These are phyloP conservation scores for Sphagnum magellanicum DNA, from an alignment of 228 moss, liverwort and hornwort species.

Conservation along the genomic window DNA sequence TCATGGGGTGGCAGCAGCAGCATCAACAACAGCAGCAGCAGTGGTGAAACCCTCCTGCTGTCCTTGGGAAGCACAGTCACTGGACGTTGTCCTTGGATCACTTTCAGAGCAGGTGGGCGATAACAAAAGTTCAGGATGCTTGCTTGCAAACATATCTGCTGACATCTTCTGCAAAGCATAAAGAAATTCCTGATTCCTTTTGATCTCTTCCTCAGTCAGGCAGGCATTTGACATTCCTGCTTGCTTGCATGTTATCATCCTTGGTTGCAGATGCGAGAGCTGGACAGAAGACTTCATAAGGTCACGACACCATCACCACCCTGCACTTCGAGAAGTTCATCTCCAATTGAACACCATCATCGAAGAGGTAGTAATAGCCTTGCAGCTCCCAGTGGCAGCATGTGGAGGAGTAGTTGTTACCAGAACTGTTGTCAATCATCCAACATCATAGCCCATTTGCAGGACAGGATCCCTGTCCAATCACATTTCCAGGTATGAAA, in stretches of 20 bases:
- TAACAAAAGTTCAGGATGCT: too few relatives aligned
- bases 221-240: too few relatives aligned
- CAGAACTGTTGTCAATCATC: slow-evolving; percentile 1
- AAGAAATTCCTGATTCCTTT: neutral
- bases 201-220: neutral
- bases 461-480: slow-evolving; percentile 18
- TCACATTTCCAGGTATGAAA: neutral
- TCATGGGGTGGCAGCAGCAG: too few relatives aligned
- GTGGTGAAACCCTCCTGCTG: neutral
- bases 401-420: neutral
- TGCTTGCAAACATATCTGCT: too few relatives aligned
- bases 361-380: too few relatives aligned
- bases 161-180: too few relatives aligned
- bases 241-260: too few relatives aligned
- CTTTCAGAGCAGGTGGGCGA: slow-evolving; percentile 46
- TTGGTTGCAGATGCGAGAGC: slow-evolving; percentile 37
- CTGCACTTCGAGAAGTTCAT: slow-evolving; percentile 24
- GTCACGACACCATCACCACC: slow-evolving; percentile 38
- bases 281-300: slow-evolving; percentile 47
- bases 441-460: slow-evolving; percentile 8
- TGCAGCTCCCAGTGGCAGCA: slow-evolving; percentile 5
- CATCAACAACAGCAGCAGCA: too few relatives aligned
- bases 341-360: slow-evolving; percentile 8
- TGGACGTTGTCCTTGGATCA: slow-evolving; percentile 57
- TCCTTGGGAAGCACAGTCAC: slow-evolving; percentile 43